Evolutionary conservation across 2,329 filamentous ascomycete species (phyloP).

Genomic region (Diaporthe helianthi): DNA sequence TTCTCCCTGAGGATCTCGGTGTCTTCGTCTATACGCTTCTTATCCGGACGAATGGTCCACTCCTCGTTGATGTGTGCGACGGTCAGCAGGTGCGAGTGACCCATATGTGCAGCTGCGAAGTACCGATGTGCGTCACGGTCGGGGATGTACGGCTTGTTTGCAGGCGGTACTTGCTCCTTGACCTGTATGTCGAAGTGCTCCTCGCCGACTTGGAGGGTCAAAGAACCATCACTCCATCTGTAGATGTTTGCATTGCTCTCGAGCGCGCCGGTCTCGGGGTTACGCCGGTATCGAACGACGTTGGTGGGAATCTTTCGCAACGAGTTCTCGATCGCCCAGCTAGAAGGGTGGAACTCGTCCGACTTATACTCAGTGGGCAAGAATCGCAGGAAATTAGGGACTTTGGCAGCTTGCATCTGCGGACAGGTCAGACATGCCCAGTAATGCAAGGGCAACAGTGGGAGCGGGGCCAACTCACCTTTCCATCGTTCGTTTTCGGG

Average conservation of each 20-base stretch:
- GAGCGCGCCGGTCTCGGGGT: slow-evolving; percentile 69
- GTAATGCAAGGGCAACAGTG: neutral
- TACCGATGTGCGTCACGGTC: slow-evolving; percentile 79
- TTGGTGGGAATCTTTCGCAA: slow-evolving; percentile 64
- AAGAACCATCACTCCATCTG: slow-evolving; percentile 80
- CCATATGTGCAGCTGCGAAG: slow-evolving; percentile 73
- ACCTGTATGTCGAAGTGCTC: slow-evolving; percentile 78
- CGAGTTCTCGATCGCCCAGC: slow-evolving; percentile 61
- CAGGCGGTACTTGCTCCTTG: slow-evolving; percentile 71
- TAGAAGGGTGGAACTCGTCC: slow-evolving; percentile 68
- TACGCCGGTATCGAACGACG: slow-evolving; percentile 73
- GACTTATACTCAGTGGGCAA: slow-evolving; percentile 72
- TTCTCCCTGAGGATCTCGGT: slow-evolving; percentile 73
- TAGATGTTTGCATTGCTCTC: slow-evolving; percentile 79
- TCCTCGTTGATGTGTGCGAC: slow-evolving; percentile 80
- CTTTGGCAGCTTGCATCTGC: slow-evolving; percentile 72
- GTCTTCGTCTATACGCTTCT: slow-evolving; percentile 49
- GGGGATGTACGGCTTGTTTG: slow-evolving; percentile 67
- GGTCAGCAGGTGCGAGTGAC: slow-evolving; percentile 72
- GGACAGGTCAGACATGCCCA: slow-evolving; percentile 36
- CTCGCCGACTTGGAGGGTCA: slow-evolving; percentile 77
- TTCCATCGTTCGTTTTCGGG: slow-evolving; percentile 74
- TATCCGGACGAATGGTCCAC: slow-evolving; percentile 71
- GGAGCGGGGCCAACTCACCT: slow-evolving; percentile 55
- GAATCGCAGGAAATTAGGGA: slow-evolving; percentile 76